Conservation (phyloP, 2,329 filamentous ascomycete genomes). For the Fusarium veterinarium region DNA sequence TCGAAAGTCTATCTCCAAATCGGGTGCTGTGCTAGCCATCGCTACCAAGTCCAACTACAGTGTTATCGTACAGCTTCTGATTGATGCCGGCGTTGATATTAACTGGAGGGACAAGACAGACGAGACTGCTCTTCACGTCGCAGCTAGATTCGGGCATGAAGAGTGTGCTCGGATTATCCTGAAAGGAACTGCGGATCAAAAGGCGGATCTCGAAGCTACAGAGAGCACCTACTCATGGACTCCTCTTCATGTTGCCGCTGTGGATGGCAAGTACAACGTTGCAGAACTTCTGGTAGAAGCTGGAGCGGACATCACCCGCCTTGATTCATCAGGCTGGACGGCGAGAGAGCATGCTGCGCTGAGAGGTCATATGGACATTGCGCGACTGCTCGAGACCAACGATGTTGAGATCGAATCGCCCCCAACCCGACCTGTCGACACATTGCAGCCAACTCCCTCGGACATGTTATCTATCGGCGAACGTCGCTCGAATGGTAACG, state of each 20-base stretch:
- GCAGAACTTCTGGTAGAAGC: slow-evolving; percentile 82
- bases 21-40: slow-evolving; percentile 86
- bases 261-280: slow-evolving; percentile 83
- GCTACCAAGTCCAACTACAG: slow-evolving; percentile 90
- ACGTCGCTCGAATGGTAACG: slow-evolving; percentile 65
- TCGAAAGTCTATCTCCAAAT: slow-evolving; percentile 79
- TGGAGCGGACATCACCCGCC: slow-evolving; percentile 78
- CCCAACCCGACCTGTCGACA: slow-evolving; percentile 34
- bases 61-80: slow-evolving; percentile 85
- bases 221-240: slow-evolving; percentile 95
- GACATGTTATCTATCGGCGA: slow-evolving; percentile 72
- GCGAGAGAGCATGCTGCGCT: slow-evolving; percentile 92
- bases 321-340: slow-evolving; percentile 92
- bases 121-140: slow-evolving; percentile 92
- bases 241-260: slow-evolving; percentile 90
- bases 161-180: slow-evolving; percentile 84
- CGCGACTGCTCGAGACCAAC: slow-evolving; percentile 72
- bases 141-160: slow-evolving; percentile 86
- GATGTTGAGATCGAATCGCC: slow-evolving; percentile 47
- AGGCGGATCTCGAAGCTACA: slow-evolving; percentile 77
- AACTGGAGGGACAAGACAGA: slow-evolving; percentile 93
- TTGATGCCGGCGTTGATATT: slow-evolving; percentile 90
- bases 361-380: slow-evolving; percentile 87
- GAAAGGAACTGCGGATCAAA: slow-evolving; percentile 75
- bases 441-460: slow-evolving; percentile 40